These are phyloP conservation scores for Penicillium verhagenii DNA, from an alignment of 495 filamentous ascomycete species.

Conservation along the genomic window DNA sequence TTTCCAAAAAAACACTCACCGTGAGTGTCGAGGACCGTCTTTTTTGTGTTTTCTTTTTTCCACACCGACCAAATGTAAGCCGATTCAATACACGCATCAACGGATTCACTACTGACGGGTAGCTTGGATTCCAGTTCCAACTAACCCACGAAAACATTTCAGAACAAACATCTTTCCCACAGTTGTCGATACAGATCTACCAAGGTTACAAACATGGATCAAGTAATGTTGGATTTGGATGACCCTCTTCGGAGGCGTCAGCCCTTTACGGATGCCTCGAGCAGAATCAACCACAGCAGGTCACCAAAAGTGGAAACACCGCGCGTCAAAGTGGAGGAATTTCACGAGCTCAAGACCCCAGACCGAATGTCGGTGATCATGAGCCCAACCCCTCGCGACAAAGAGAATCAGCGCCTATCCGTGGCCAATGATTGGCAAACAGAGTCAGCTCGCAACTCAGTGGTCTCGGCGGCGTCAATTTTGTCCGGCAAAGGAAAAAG, in stretches of 20 bases:
- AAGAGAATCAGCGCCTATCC: slow-evolving; percentile 54
- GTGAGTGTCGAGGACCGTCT: neutral
- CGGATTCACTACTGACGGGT: neutral
- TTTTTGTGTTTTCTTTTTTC: neutral
- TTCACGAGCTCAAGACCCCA: slow-evolving; percentile 28
- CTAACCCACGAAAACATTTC: neutral
- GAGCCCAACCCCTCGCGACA: slow-evolving; percentile 32
- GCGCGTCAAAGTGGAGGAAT: slow-evolving; percentile 21
- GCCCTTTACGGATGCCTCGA: slow-evolving; percentile 50
- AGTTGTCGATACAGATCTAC: neutral
- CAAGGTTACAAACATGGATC: slow-evolving; percentile 11
- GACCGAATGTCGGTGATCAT: slow-evolving; percentile 40
- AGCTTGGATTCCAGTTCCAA: neutral
- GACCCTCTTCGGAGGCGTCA: slow-evolving; percentile 37
- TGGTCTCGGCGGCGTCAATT: slow-evolving; percentile 67
- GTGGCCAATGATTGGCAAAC: slow-evolving; percentile 50
- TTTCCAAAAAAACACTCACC: neutral
- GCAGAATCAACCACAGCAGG: slow-evolving; percentile 42
- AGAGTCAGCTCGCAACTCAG: slow-evolving; percentile 66
- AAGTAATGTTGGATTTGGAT: slow-evolving; percentile 17
- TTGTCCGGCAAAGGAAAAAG: slow-evolving; percentile 57
- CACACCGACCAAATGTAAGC: neutral
- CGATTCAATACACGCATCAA: neutral
- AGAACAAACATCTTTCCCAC: neutral
- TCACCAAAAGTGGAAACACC: slow-evolving; percentile 27